Base-by-base conservation (phyloP, 331 rosid species). In the Rosa hybrid region DNA sequence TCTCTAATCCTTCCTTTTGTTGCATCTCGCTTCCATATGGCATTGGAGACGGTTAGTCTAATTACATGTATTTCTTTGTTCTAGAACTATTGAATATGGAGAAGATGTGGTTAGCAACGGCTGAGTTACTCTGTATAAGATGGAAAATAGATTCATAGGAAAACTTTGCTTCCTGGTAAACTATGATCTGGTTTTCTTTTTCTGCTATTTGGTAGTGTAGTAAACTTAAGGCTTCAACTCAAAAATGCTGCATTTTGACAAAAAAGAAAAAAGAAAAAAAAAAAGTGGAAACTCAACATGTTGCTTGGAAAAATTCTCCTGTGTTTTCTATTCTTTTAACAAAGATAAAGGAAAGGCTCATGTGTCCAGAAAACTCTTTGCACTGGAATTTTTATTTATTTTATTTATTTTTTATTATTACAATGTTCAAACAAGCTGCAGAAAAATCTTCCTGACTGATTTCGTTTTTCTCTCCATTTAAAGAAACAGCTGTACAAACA, bases 21-120 rank as follows among this genome's bases (percentile, higher is more conserved):
- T 85, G 97, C 94, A 60, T 93, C 97, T 82, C 94, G 99, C 85
- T 96, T 96, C 79, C 97, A 21, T 20, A 96, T 96, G 99, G 99
- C 99, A 85, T 88, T 96, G 87, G 99, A 96, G 90, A 96, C 99
- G 95, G 98, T 96, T 82, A 86, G 98, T 89, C 69, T 62, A 68
- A 53, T 78, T 83, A 60, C 80, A 60, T 86, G 75, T 60, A 39
- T 82, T 84, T 81, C n/a, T 72, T 83, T 79, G n/a, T 78, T 71
- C 80, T 79, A 74, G 48, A 85, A 71, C 41, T 49, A 49, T 72
- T 34, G 49, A 20, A 34, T 77, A 12, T 6, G 21, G 38, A 34
- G 50, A 12, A 64, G 56, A 30, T 77, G 39, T 34, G 38, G 74
- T 39, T 45, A 74, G 17, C 9, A 4, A 9, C 8, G 45, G 23